Percentiles rank a stretch among this genome's conserved stretches.
Evolutionary conservation across 495 filamentous ascomycete genomes (phyloP).

Genomic region (Mytilinidion resinicola): DNA sequence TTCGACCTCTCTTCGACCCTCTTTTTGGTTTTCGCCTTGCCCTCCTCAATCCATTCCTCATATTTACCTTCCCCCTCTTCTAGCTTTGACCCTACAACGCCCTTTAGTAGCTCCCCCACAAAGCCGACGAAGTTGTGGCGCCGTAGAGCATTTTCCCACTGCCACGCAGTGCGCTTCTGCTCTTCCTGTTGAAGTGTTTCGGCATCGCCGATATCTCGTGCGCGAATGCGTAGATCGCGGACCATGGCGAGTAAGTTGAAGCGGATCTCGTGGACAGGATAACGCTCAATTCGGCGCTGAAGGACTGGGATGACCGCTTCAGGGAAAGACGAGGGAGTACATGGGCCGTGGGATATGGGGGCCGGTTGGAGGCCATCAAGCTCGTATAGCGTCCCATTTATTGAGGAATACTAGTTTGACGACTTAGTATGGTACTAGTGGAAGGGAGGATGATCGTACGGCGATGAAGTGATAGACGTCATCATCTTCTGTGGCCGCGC

Average conservation of each 20-base stretch:
- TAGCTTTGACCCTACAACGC: slow-evolving; percentile 67
- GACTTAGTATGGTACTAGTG: not conserved
- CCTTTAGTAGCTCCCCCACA: slow-evolving; percentile 83
- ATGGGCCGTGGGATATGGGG: slow-evolving; percentile 80
- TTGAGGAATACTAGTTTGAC: slow-evolving; percentile 58
- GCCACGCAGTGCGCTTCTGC: slow-evolving; percentile 77
- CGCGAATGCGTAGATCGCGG: slow-evolving; percentile 66
- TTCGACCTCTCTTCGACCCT: slow-evolving; percentile 54
- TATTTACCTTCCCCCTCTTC: slow-evolving; percentile 54
- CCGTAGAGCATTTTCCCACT: slow-evolving; percentile 91
- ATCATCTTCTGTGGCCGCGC: slow-evolving; percentile 51
- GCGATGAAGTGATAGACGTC: slow-evolving; percentile 98
- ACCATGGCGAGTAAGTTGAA: slow-evolving; percentile 96
- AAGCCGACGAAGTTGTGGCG: slow-evolving; percentile 96
- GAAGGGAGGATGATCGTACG: not conserved
- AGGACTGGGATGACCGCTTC: slow-evolving; percentile 81
- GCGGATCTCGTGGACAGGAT: slow-evolving; percentile 79
- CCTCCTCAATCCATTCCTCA: slow-evolving; percentile 71
- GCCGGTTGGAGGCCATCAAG: slow-evolving; percentile 90
- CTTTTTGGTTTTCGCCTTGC: slow-evolving; percentile 62
- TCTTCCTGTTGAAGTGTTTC: slow-evolving; percentile 76
- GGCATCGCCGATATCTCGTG: slow-evolving; percentile 73
- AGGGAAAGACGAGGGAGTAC: slow-evolving; percentile 62
- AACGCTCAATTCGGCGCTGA: slow-evolving; percentile 73
- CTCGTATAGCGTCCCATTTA: slow-evolving; percentile 79